Evolutionary conservation across 768 basidiomycete species (phyloP), one percentile per base, ranked within the genome.

Genomic region (Auriscalpium orientale): DNA sequence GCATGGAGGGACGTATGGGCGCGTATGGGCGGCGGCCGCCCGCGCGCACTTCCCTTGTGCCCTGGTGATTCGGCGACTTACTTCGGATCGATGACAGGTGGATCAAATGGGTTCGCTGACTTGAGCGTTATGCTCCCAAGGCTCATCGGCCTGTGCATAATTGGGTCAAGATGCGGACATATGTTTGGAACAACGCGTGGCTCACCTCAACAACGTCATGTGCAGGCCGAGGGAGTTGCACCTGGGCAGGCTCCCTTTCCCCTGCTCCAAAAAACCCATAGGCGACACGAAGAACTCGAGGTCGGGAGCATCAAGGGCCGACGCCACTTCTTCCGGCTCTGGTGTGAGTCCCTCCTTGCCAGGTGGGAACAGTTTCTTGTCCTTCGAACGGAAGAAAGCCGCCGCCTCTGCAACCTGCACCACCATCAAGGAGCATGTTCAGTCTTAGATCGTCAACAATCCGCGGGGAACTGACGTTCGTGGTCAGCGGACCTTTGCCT

Each of bases 331-430:
- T 52, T 71, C 64, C 7, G 62, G 36, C 5, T 44, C 16, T 3
- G 16, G 36, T 11, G 40, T 46, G 38, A 37, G 50, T 34, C 37
- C n/a, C 36, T 44, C 34, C 4, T 40, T 22, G 40, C 62, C 53
- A 12, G 40, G 53, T 0, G 77, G 73, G 66, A 83, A 80, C 5
- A 82, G 66, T 1, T 55, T 58, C 0, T 75, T 72, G 57, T 84
- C 76, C 43, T 73, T 73, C 1, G 77, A 72, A 16, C 82, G 76
- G 22, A 79, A 60, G 62, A 85, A 84, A 0, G 79, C 82, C 21
- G 76, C 80, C 13, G 76, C 70, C 64, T 83, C 82, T 4, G 56
- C 70, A 33, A 71, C 45, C 74, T 75, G 50, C 11, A 33, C 9
- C 22, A 11, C 43, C 46, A 22, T 43, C n/a, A 28, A 33, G 20